Base-by-base conservation (phyloP, 805 yeast species). In the Saturnispora sekii region DNA sequence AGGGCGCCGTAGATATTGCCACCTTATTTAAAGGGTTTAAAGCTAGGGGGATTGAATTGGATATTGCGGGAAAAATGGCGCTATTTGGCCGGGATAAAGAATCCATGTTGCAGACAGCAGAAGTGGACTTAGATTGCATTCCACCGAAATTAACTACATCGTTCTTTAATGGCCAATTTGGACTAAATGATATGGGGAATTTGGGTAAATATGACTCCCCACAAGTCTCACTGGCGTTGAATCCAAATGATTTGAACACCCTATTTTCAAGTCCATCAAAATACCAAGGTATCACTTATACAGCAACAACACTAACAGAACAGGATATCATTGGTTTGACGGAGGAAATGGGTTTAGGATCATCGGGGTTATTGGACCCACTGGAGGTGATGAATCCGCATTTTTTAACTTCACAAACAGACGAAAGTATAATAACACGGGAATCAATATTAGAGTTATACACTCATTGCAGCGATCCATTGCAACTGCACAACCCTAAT, bases 231-330 rank as follows among this genome's bases (percentile, higher is more conserved):
- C 10, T 35, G 18, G 28, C 10, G 11, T 11, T 40, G 29, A 40
- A 40, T 12, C 14, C 41, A 12, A n/a, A 4, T 21, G 26, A 21
- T 21, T 21, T 38, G 2, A 35, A 41, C 15, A 14, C 44, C 10
- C 29, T 41, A 16, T 35, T 41, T 35, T 41, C 44, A 17, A 41
- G 40, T 17, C 44, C 44, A 21, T 26, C 16, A 2, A 28, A 28
- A 37, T 28, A 11, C 4, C 10, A 12, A 10, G 5, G 8, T 6
- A 21, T 2, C 8, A 37, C 17, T 28, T 26, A 37, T 6, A 11
- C 40, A 21, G 11, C 12, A 2, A 16, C 14, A 10, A 6, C 28
- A 10, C 12, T 35, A 18, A 9, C 26, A 3, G 26, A 35, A 11
- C 4, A 35, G 11, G 38, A 35, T 10, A 12, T 35, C n/a, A 14